Conservation (phyloP, 2,329 filamentous ascomycete genomes). For the Zymoseptoria tritici region DNA sequence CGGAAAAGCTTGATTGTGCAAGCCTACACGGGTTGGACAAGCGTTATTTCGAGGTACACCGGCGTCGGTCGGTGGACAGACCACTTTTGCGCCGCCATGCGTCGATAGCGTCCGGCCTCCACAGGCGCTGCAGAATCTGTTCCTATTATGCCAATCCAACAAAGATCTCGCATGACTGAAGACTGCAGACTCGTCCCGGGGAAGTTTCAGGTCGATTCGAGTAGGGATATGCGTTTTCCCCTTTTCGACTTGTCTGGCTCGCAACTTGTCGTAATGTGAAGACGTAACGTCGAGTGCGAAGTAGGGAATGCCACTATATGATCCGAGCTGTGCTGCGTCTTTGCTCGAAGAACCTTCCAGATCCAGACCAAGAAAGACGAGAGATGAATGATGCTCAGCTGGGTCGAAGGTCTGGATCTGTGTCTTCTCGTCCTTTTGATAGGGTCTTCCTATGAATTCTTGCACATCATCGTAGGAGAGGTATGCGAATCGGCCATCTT, state of each 20-base stretch:
- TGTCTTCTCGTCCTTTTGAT: constrained; percentile 13
- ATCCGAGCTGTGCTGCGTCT: constrained; percentile 10
- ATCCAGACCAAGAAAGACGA: constrained; percentile 18
- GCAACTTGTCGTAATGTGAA: constrained; percentile 12
- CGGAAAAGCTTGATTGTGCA: constrained; percentile 19
- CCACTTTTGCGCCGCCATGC: constrained; percentile 17
- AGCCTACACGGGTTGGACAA: constrained; percentile 15
- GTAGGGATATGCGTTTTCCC: constrained; percentile 11
- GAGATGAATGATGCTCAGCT: constrained; percentile 11
- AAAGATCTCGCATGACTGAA: constrained; percentile 17
- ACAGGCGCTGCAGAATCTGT: constrained; percentile 16
- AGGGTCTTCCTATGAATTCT: constrained; percentile 14
- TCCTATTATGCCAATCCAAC: constrained; percentile 17
- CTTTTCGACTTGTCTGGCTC: constrained; percentile 8
- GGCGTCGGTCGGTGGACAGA: constrained; percentile 17
- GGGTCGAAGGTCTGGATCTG: constrained; percentile 15
- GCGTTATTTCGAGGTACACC: constrained; percentile 11
- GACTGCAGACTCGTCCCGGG: constrained; percentile 13
- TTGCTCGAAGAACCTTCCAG: constrained; percentile 11
- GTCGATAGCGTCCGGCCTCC: constrained; percentile 14
- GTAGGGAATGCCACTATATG: constrained; percentile 15
- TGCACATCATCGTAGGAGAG: constrained; percentile 10
- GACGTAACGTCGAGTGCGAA: constrained; percentile 17
- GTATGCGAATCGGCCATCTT: constrained; percentile 10
- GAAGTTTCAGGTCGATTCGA: constrained; percentile 15